These are phyloP conservation scores for Cyclostephanos tholiformis DNA, from an alignment of 108 stramenopile genomes.

Conservation along the genomic window DNA sequence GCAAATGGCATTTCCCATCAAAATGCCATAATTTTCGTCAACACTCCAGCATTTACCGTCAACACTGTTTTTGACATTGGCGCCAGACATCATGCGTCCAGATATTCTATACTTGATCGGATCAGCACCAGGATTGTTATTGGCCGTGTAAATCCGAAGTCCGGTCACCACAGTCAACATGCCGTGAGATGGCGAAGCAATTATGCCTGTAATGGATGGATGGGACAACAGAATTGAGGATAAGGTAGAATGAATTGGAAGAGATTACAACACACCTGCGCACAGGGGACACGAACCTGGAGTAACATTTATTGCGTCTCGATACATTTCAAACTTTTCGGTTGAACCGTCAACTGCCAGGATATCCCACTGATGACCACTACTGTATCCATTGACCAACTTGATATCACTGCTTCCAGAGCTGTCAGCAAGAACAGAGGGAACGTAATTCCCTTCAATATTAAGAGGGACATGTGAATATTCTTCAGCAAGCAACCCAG, in stretches of 20 bases:
- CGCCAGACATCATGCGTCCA: constrained; percentile 1
- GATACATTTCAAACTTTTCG: constrained; percentile 5
- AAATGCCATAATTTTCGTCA: not conserved
- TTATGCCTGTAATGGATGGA: not conserved
- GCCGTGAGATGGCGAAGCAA: constrained; percentile 1
- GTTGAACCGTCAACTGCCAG: not conserved
- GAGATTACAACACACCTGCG: not conserved
- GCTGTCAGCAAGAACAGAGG: not conserved
- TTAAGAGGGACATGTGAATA: not conserved
- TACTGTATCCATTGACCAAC: constrained; percentile 1
- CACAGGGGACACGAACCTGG: constrained; percentile 1
- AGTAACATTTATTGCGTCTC: not conserved
- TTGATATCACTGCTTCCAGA: not conserved
- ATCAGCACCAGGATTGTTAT: constrained; percentile 7
- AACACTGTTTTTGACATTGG: constrained; percentile 4
- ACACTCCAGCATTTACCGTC: constrained; percentile 15
- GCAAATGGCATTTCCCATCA: constrained; percentile 1
- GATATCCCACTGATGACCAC: not conserved
- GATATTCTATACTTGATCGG: constrained; percentile 11
- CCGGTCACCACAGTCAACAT: constrained; percentile 16
- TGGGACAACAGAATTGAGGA: not conserved
- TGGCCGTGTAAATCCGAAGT: constrained; percentile 19
- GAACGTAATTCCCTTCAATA: constrained; percentile 10
- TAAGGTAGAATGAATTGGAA: not conserved
- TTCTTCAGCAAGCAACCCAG: constrained; percentile 12